These are phyloP conservation scores for Globisporangium okanoganense DNA, from an alignment of 352 stramenopile genomes.

Conservation along the genomic window DNA sequence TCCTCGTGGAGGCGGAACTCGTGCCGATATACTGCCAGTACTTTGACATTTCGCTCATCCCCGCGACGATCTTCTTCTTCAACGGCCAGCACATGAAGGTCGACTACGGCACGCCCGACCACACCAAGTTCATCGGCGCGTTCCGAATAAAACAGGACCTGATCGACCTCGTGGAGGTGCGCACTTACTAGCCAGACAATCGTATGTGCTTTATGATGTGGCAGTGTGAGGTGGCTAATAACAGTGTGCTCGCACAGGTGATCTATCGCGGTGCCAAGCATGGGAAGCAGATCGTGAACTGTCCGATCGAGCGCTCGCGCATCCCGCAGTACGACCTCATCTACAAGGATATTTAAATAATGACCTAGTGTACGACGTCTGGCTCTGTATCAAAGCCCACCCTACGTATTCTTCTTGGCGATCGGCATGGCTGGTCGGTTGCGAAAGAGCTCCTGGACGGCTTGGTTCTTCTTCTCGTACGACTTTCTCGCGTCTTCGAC, in stretches of 20 bases:
- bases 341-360: constrained; percentile 73
- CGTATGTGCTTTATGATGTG: background rate
- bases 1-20: constrained; percentile 64
- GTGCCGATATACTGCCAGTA: constrained; percentile 85
- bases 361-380: background rate
- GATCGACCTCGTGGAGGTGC: constrained; percentile 85
- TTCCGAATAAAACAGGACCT: constrained; percentile 77
- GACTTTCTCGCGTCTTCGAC: constrained; percentile 29
- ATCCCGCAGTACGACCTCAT: constrained; percentile 82
- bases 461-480: constrained; percentile 53
- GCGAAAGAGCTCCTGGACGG: constrained; percentile 55
- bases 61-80: constrained; percentile 85
- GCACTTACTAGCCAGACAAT: background rate
- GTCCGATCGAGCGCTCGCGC: constrained; percentile 67
- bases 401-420: background rate
- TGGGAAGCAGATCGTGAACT: constrained; percentile 80
- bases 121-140: constrained; percentile 87
- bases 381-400: no score
- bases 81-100: constrained; percentile 90
- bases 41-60: constrained; percentile 87
- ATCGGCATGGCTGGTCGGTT: constrained; percentile 36
- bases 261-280: constrained; percentile 77
- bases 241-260: constrained; percentile 35
- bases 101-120: constrained; percentile 81
- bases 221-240: background rate